Percentiles rank a stretch among this genome's conserved stretches.
These are phyloP conservation scores for Eucalyptus polyanthemos DNA, from an alignment of 345 rosid genomes.

Conservation along the genomic window DNA sequence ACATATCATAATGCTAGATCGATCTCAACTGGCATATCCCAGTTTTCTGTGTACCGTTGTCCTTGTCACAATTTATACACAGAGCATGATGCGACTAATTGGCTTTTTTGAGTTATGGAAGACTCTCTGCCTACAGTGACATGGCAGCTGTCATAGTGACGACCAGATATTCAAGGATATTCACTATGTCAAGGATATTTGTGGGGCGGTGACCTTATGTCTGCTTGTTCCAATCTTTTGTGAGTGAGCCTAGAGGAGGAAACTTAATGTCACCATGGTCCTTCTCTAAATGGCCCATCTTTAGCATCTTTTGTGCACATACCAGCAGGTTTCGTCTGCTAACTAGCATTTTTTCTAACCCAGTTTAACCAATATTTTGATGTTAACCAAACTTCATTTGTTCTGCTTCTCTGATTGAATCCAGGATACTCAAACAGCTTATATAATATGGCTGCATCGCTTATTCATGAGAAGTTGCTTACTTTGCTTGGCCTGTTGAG, in stretches of 20 bases:
- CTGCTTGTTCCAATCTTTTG: not conserved
- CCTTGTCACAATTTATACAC: not conserved
- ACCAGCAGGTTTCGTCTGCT: not conserved
- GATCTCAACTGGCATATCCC: not conserved
- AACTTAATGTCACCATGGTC: not conserved
- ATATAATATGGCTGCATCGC: not conserved
- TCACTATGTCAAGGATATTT: not conserved
- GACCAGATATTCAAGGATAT: not conserved
- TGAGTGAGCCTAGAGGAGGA: not conserved
- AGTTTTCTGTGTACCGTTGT: not conserved
- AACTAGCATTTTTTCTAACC: not conserved
- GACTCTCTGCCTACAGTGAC: not conserved
- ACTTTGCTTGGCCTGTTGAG: not conserved
- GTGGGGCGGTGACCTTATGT: not conserved
- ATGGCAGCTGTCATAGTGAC: not conserved
- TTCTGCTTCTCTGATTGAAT: not conserved
- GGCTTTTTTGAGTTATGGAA: not conserved
- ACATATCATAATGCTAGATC: not conserved
- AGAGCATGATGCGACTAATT: not conserved
- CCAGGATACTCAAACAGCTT: not conserved
- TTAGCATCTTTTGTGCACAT: not conserved
- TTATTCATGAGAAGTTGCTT: not conserved
- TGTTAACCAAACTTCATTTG: not conserved
- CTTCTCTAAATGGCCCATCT: not conserved
- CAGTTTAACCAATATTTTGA: not conserved